Conservation (phyloP, 768 basidiomycete species). For the Suillus paluster region DNA sequence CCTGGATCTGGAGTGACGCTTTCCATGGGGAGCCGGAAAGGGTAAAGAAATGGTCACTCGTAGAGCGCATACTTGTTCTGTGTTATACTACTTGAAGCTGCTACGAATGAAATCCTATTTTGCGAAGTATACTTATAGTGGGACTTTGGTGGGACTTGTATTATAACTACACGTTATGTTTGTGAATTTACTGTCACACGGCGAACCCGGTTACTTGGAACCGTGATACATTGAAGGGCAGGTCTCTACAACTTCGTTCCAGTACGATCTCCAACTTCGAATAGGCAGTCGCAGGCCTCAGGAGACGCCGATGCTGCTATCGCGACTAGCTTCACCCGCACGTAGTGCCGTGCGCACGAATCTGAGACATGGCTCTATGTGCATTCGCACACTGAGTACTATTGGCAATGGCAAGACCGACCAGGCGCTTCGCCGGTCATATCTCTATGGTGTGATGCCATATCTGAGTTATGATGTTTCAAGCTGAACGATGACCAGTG, state of each 20-base stretch:
- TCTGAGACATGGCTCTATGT: neutral
- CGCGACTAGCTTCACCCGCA: neutral
- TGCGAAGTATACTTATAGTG: no score
- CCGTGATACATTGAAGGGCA: neutral
- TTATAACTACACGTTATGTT: no score
- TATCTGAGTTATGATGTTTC: no score
- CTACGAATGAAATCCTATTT: no score
- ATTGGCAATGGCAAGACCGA: neutral
- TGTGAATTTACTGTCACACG: neutral
- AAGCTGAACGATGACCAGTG: slow-evolving; percentile 45
- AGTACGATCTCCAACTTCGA: neutral
- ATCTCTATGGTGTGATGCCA: slow-evolving; percentile 1
- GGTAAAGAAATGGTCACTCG: no score
- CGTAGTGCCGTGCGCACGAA: neutral
- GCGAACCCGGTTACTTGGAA: no score
- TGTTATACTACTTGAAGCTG: no score
- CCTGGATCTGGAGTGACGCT: slow-evolving; percentile 17
- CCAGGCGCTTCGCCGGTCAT: slow-evolving; percentile 4
- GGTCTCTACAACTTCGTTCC: neutral
- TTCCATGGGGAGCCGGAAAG: slow-evolving; percentile 12
- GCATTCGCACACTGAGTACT: neutral
- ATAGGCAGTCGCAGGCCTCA: neutral
- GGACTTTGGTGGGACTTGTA: no score
- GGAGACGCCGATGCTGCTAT: neutral
- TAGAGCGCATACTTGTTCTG: no score